These are phyloP conservation scores for Chlamydomonas asymmetrica DNA, from an alignment of 139 green algal genomes.

Conservation along the genomic window DNA sequence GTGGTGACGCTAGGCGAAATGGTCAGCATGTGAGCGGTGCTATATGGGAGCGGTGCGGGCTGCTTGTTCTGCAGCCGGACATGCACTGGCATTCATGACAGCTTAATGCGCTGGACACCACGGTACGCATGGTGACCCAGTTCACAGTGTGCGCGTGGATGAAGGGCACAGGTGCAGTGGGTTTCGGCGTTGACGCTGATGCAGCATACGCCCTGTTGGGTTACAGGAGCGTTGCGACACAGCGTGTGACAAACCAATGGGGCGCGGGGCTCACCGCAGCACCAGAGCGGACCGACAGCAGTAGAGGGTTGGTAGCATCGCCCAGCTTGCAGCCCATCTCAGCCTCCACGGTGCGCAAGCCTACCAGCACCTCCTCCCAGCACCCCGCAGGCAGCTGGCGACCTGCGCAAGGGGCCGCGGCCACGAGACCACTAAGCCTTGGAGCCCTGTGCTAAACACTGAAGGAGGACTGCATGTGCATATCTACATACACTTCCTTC, in stretches of 20 bases:
- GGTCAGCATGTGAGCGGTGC: no score
- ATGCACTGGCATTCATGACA: no score
- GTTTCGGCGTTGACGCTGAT: not conserved
- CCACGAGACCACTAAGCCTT: no score
- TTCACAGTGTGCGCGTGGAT: no score
- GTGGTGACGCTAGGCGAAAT: no score
- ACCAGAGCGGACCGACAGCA: slow-evolving; percentile 88
- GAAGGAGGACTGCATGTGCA: no score
- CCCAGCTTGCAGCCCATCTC: slow-evolving; percentile 70
- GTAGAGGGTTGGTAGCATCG: slow-evolving; percentile 68
- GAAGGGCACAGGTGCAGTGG: no score
- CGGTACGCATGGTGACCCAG: no score
- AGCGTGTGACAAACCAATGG: slow-evolving; percentile 21
- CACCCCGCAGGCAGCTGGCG: slow-evolving; percentile 37
- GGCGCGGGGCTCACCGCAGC: slow-evolving; percentile 68
- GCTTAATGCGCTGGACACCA: not conserved
- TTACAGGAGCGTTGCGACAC: no score
- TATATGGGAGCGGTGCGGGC: not conserved
- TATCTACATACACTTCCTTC: no score
- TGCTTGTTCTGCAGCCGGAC: not conserved
- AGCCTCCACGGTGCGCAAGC: slow-evolving; percentile 64
- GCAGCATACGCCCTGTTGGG: not conserved
- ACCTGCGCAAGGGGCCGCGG: not conserved
- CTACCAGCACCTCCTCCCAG: slow-evolving; percentile 68
- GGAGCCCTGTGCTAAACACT: no score